These are phyloP conservation scores for Aspergillus proliferans DNA, from an alignment of 2,329 filamentous ascomycete genomes.

Conservation along the genomic window DNA sequence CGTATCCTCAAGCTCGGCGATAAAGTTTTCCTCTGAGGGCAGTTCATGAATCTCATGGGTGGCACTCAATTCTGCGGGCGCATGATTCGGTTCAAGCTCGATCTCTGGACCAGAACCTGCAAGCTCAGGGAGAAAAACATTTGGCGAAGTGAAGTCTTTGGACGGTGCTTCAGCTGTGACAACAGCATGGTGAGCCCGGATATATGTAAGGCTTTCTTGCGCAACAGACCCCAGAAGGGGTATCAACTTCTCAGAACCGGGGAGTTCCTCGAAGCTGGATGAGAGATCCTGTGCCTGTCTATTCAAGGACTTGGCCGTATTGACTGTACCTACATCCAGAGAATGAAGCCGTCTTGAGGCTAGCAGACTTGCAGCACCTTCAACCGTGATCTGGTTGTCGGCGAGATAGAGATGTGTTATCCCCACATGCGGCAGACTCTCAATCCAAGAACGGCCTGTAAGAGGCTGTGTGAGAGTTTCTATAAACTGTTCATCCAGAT, in stretches of 20 bases:
- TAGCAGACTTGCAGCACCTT: constrained; percentile 50
- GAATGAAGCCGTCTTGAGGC: constrained; percentile 48
- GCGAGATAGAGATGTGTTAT: constrained; percentile 57
- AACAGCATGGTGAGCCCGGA: constrained; percentile 51
- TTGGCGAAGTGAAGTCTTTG: constrained; percentile 22
- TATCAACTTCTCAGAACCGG: constrained; percentile 50
- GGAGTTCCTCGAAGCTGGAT: constrained; percentile 23
- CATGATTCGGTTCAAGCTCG: constrained; percentile 24
- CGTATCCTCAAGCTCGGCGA: constrained; percentile 38
- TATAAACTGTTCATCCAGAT: constrained; percentile 45
- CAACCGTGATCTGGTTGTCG: constrained; percentile 50
- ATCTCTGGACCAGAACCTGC: constrained; percentile 19
- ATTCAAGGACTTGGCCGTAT: constrained; percentile 25
- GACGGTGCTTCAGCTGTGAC: constrained; percentile 42
- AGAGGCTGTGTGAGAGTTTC: constrained; percentile 45
- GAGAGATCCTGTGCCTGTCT: constrained; percentile 7
- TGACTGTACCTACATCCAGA: constrained; percentile 50
- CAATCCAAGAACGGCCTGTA: constrained; percentile 49
- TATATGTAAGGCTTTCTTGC: constrained; percentile 45
- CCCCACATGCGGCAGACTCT: constrained; percentile 49
- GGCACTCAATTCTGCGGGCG: constrained; percentile 23
- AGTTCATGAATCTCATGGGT: constrained; percentile 30
- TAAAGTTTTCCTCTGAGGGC: constrained; percentile 18
- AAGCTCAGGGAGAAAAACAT: constrained; percentile 28
- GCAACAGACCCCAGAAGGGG: constrained; percentile 45